Conservation (phyloP, 2,329 filamentous ascomycete genomes). For the Pseudogymnoascus sp. region DNA sequence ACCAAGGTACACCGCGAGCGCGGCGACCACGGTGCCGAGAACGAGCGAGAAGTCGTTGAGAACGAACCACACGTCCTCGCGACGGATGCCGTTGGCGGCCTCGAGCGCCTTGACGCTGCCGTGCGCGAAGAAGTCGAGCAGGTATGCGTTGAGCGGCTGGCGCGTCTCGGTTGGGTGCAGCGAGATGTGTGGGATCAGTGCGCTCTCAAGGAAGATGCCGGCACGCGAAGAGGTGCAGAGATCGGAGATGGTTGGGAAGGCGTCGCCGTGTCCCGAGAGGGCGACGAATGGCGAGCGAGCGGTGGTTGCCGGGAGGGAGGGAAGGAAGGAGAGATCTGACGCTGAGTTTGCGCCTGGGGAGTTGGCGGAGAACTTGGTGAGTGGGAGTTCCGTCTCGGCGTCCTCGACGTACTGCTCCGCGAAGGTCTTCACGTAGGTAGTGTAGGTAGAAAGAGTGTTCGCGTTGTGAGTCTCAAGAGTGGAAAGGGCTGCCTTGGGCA, state of each 20-base stretch:
- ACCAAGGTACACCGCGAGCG: conserved; percentile 49
- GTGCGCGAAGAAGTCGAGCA: conserved; percentile 72
- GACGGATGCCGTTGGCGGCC: conserved; percentile 56
- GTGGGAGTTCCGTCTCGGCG: conserved; percentile 23
- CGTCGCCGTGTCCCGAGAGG: conserved; percentile 59
- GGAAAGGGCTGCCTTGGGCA: conserved; percentile 49
- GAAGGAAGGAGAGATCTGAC: conserved; percentile 17
- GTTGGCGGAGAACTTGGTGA: conserved; percentile 21
- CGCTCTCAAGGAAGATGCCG: conserved; percentile 67
- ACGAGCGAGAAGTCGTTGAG: conserved; percentile 59
- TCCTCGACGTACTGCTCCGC: conserved; percentile 48
- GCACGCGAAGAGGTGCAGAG: conserved; percentile 57
- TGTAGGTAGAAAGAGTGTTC: conserved; percentile 58
- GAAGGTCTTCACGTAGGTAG: conserved; percentile 60
- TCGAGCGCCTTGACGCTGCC: conserved; percentile 54
- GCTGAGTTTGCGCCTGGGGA: conserved; percentile 11
- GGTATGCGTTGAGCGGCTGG: conserved; percentile 54
- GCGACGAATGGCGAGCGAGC: conserved; percentile 63
- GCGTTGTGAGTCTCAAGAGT: conserved; percentile 56
- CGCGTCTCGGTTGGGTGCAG: conserved; percentile 48
- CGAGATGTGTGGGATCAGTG: conserved; percentile 60
- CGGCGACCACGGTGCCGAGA: conserved; percentile 64
- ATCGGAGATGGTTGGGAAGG: conserved; percentile 57
- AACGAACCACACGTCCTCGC: conserved; percentile 62
- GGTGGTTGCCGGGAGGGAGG: conserved; percentile 33